Conservation (phyloP, 257 asterid genomes). For the Buddleja alternifolia region DNA sequence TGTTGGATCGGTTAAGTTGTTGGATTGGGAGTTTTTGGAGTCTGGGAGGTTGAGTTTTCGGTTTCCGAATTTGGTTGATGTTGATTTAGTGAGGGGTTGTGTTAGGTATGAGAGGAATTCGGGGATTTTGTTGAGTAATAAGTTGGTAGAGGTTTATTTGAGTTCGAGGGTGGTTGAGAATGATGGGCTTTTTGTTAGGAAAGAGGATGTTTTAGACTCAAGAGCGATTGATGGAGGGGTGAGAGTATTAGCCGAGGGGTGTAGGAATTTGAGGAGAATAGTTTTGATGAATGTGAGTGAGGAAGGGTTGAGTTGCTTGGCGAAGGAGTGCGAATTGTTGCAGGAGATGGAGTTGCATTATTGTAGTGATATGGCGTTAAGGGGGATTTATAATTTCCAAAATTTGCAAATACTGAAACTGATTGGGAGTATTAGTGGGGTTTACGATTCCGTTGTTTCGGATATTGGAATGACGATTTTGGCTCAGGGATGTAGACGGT, state of each 20-base stretch:
- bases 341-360: constrained; percentile 90
- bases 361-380: constrained; percentile 62
- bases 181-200: constrained; percentile 55
- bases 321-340: constrained; percentile 72
- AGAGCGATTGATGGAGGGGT: constrained; percentile 68
- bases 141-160: constrained; percentile 52
- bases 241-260: constrained; percentile 70
- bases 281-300: constrained; percentile 68
- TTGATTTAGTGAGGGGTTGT: constrained; percentile 53
- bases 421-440: constrained; percentile 66
- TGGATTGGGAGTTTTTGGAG: constrained; percentile 91
- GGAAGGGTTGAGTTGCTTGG: constrained; percentile 67
- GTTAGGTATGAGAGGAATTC: constrained; percentile 54
- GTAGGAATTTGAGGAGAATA: constrained; percentile 59
- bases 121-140: constrained; percentile 64
- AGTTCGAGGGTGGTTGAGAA: constrained; percentile 43
- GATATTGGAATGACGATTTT: constrained; percentile 91
- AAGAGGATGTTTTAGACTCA: constrained; percentile 51
- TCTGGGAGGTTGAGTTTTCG: constrained; percentile 78
- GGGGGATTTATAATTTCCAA: constrained; percentile 60
- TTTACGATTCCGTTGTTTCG: constrained; percentile 66
- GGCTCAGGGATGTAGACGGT: constrained; percentile 87
- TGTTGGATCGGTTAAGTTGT: constrained; percentile 56
- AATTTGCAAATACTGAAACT: constrained; percentile 87
- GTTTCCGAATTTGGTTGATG: constrained; percentile 74